Evolutionary conservation across 2,329 filamentous ascomycete genomes (phyloP).

Genomic region (Metarhizium guizhouense): DNA sequence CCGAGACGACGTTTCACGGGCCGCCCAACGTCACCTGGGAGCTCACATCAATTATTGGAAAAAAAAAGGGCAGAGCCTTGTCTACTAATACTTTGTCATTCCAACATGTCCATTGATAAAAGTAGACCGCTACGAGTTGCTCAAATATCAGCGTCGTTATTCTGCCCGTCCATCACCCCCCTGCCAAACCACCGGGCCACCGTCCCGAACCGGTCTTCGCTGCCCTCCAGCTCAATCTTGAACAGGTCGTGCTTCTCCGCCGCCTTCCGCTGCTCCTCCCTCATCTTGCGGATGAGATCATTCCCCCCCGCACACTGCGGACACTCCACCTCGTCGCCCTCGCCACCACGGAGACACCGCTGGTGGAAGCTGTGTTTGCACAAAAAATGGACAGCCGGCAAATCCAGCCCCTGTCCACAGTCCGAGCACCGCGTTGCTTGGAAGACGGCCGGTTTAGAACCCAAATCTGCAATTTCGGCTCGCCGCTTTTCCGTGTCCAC

Average conservation of each 20-base stretch:
- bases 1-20: too few species aligned
- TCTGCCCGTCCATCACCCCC: constrained; percentile 67
- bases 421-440: constrained; percentile 81
- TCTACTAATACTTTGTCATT: too few species aligned
- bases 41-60: too few species aligned
- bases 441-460: constrained; percentile 76
- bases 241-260: constrained; percentile 86
- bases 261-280: constrained; percentile 76
- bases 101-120: background rate
- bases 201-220: constrained; percentile 78
- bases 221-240: constrained; percentile 65
- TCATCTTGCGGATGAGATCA: constrained; percentile 79
- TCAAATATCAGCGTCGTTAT: constrained; percentile 10
- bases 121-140: background rate
- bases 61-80: too few species aligned
- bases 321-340: constrained; percentile 65
- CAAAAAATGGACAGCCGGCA: constrained; percentile 89
- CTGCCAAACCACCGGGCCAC: constrained; percentile 92
- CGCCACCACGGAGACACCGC: constrained; percentile 58
- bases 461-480: constrained; percentile 67
- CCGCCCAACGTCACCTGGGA: too few species aligned
- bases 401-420: constrained; percentile 68
- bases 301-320: constrained; percentile 79
- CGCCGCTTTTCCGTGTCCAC: constrained; percentile 74
- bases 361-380: constrained; percentile 98